Percentiles rank a stretch among this genome's conserved stretches.
Evolutionary conservation across 495 filamentous ascomycete genomes (phyloP).

Genomic region (Hypoxylon lenormandii): DNA sequence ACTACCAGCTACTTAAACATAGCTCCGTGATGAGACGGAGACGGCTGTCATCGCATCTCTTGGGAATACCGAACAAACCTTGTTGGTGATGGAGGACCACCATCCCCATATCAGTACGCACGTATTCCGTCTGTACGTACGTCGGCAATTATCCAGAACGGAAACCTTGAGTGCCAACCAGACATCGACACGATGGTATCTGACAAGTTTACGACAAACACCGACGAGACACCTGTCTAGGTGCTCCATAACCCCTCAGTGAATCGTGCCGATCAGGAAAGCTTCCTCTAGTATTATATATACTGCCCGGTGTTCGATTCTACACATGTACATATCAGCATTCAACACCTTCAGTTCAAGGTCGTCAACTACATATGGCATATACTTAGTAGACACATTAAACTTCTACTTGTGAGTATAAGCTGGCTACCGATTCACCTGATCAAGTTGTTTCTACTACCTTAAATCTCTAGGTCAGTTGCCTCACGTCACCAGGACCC

Average conservation of each 20-base stretch:
- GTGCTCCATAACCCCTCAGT: background rate
- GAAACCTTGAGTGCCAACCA: constrained; percentile 34
- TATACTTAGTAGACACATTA: constrained; percentile 3
- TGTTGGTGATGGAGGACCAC: background rate
- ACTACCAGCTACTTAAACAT: constrained; percentile 8
- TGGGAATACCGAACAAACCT: constrained; percentile 7
- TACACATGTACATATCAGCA: background rate
- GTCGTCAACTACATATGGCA: background rate
- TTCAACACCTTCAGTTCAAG: background rate
- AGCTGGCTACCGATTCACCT: background rate
- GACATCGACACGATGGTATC: constrained; percentile 14
- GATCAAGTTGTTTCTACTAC: constrained; percentile 24
- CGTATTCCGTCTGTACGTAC: no score
- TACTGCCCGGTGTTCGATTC: background rate
- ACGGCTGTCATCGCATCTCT: constrained; percentile 28
- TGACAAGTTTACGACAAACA: constrained; percentile 13
- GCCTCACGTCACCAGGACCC: constrained; percentile 13
- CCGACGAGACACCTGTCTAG: constrained; percentile 12
- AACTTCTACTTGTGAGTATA: constrained; percentile 5
- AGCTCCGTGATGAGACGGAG: constrained; percentile 6
- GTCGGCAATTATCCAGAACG: constrained; percentile 17
- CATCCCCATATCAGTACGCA: background rate
- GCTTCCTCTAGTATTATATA: constrained; percentile 1
- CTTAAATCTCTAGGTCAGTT: constrained; percentile 17
- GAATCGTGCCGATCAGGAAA: constrained; percentile 4